A percentile compares a stretch with the other conserved stretches of the same genome.
Evolutionary conservation across 2,329 filamentous ascomycete species (phyloP).

Genomic region (Aspergillus sojae): DNA sequence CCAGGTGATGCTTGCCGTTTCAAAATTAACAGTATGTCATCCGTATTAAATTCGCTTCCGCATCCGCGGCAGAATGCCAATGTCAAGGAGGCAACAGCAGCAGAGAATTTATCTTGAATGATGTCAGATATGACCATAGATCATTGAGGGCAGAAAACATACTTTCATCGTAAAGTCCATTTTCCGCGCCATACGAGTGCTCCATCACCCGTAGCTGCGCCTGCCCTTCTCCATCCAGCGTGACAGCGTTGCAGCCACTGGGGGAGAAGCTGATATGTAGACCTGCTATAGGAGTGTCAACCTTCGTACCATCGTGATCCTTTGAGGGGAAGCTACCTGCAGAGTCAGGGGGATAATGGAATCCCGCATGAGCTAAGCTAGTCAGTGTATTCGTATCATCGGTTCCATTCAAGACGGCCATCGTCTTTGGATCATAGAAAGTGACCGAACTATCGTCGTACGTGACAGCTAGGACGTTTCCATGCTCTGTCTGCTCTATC

Average conservation of each 20-base stretch:
- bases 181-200: slow-evolving; percentile 42
- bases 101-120: slow-evolving; percentile 44
- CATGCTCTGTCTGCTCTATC: slow-evolving; percentile 68
- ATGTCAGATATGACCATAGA: slow-evolving; percentile 7
- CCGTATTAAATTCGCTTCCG: slow-evolving; percentile 56
- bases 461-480: slow-evolving; percentile 70
- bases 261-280: slow-evolving; percentile 48
- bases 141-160: slow-evolving; percentile 17
- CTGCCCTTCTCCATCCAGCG: slow-evolving; percentile 42
- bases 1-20: slow-evolving; percentile 53
- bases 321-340: slow-evolving; percentile 53
- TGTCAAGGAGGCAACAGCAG: slow-evolving; percentile 65
- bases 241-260: slow-evolving; percentile 44
- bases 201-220: slow-evolving; percentile 43
- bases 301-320: neutral
- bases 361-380: slow-evolving; percentile 76
- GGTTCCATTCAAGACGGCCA: slow-evolving; percentile 68
- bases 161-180: slow-evolving; percentile 42
- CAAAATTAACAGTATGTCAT: slow-evolving; percentile 70
- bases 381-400: slow-evolving; percentile 67
- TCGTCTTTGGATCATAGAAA: slow-evolving; percentile 74
- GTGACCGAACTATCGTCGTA: slow-evolving; percentile 82
- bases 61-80: slow-evolving; percentile 54
- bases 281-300: slow-evolving; percentile 28
- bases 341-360: slow-evolving; percentile 67